Base-by-base conservation (phyloP, 208 protist species). In the Leishmania lainsoni region DNA sequence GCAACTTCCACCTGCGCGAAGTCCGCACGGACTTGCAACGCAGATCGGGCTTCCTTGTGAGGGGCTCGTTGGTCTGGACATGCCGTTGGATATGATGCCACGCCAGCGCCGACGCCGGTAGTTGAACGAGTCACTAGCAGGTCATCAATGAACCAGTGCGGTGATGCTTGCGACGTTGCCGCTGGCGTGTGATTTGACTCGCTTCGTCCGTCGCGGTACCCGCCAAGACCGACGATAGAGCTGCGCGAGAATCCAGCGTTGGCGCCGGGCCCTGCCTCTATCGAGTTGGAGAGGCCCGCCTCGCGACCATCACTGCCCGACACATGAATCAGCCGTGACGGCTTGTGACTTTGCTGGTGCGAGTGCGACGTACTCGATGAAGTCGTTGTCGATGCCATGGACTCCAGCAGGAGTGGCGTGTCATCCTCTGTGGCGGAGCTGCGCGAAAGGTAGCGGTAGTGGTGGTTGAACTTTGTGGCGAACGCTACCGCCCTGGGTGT, bases 371-470 rank as follows among this genome's bases (percentile, higher is more conserved):
- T 26, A 45, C 56, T 32, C 1, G 81, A 77, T 2, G 75, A 58
- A 6, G n/a, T 17, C 29, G 61, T 39, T 20, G 61, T 49, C 26
- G 81, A 78, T 29, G 56, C 51, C 1, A 80, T 45, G 5, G 76
- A 80, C 51, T 84, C 76, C 20, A 80, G 66, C 39, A 80, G 69
- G 4, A 29, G 54, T 42, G 61, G 61, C 29, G 59, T 73, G 0
- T 35, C 70, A n/a, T 81, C 70, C 32, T 84, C 70, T 6, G 76
- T 42, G 68, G 42, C 69, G 51, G 49, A 68, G 52, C 75, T 71
- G 59, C 81, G 75, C 12, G 69, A 32, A 63, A 52, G 42, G 35
- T 52, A 59, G 10, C 76, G 81, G 51, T 78, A 49, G 39, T 74
- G 26, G 74, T 69, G 5, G 16, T 75, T 32, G 14, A 45, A 29